Conservation (phyloP, 768 basidiomycete species). For the Tylopilus sp. region DNA sequence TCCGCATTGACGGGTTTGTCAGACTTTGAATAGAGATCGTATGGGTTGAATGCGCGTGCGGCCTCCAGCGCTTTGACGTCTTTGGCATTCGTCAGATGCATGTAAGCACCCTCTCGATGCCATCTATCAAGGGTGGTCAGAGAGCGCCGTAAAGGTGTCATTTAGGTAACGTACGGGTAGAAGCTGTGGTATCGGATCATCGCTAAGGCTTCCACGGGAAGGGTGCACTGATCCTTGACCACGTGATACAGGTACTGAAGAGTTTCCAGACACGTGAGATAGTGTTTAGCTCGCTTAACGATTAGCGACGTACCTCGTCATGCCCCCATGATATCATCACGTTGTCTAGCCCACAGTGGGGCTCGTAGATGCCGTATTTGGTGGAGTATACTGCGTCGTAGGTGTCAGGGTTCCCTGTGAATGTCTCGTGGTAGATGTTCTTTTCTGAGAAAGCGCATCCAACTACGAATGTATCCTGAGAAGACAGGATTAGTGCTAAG, state of each 20-base stretch:
- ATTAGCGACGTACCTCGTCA: conserved; percentile 63
- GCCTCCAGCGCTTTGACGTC: conserved; percentile 65
- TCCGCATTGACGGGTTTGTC: conserved; percentile 63
- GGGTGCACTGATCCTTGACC: conserved; percentile 74
- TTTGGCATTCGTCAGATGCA: conserved; percentile 71
- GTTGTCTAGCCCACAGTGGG: conserved; percentile 79
- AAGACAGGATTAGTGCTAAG: conserved; percentile 3
- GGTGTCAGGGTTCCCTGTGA: conserved; percentile 68
- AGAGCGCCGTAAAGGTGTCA: neutral
- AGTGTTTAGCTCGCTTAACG: neutral
- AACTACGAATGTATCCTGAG: conserved; percentile 71
- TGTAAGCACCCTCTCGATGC: conserved; percentile 88
- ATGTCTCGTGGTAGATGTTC: conserved; percentile 78
- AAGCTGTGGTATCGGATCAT: conserved; percentile 97
- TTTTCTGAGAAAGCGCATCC: conserved; percentile 85
- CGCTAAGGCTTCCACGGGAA: conserved; percentile 77
- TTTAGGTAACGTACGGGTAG: conserved; percentile 58
- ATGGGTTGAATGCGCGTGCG: conserved; percentile 87
- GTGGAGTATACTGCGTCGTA: conserved; percentile 65
- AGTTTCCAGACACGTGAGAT: conserved; percentile 7
- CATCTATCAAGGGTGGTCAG: conserved; percentile 42
- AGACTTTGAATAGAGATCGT: conserved; percentile 90
- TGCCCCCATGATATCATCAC: conserved; percentile 92
- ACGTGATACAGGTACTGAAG: conserved; percentile 78
- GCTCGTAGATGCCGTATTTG: conserved; percentile 70